These are phyloP conservation scores for Fusarium burgessii DNA, from an alignment of 2,329 filamentous ascomycete species.

Conservation along the genomic window DNA sequence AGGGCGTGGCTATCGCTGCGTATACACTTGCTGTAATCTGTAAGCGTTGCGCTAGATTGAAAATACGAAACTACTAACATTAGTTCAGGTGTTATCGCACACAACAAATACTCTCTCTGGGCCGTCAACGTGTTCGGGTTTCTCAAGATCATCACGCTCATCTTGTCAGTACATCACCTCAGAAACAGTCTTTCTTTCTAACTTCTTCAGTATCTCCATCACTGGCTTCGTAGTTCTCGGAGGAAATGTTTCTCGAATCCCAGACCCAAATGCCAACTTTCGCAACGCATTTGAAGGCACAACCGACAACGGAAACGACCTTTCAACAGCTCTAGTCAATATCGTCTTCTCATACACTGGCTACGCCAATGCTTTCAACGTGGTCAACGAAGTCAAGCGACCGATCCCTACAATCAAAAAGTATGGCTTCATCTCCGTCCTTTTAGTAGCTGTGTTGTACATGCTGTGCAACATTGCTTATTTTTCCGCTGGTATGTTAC, in stretches of 20 bases:
- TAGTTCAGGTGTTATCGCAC: conserved; percentile 61
- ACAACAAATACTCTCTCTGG: conserved; percentile 69
- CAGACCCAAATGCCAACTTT: conserved; percentile 53
- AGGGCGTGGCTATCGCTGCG: conserved; percentile 73
- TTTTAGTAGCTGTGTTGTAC: conserved; percentile 66
- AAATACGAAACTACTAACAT: conserved; percentile 1
- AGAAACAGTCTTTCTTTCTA: background rate
- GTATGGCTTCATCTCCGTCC: conserved; percentile 62
- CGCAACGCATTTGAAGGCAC: conserved; percentile 53
- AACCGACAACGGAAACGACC: conserved; percentile 52
- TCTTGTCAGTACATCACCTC: conserved; percentile 62
- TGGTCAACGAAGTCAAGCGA: conserved; percentile 72
- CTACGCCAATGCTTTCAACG: conserved; percentile 70
- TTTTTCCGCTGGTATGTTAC: conserved; percentile 59
- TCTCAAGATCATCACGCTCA: conserved; percentile 70
- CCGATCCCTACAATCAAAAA: conserved; percentile 67
- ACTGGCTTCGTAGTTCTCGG: conserved; percentile 71
- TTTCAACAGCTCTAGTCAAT: conserved; percentile 64
- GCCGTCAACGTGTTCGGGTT: conserved; percentile 67
- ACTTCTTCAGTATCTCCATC: conserved; percentile 57
- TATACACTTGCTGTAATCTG: conserved; percentile 70
- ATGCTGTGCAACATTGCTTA: conserved; percentile 71
- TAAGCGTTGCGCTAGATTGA: conserved; percentile 37
- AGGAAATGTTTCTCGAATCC: conserved; percentile 48
- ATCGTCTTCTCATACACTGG: conserved; percentile 70